Base-by-base conservation (phyloP, 169 alveolate species). In the Babesia ovata region DNA sequence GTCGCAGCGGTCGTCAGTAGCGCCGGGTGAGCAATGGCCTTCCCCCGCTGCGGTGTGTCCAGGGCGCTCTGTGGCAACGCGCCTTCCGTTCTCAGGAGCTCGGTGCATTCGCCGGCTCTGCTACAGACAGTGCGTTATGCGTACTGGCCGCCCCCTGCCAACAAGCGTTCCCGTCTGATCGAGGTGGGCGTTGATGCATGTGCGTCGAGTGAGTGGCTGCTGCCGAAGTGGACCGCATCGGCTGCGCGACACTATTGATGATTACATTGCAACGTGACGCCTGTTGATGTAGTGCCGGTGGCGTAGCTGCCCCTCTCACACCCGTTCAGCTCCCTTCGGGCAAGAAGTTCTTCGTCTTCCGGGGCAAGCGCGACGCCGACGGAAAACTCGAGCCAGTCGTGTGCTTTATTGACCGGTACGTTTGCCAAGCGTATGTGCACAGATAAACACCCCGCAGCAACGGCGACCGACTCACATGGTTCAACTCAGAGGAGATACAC, bases 321-420 rank as follows among this genome's bases (percentile, higher is more conserved):
- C 13, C 14, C 44, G 16, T 53, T 39, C 36, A 89, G 94, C 78
- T 85, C 26, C 94, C 94, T 21, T 89, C 94, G 19, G 94, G 94
- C 10, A 89, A 89, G 83, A 85, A 76, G 58, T 72, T 87, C 67
- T 89, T 89, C 53, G 91, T 89, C 46, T 89, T 89, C 67, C 58
- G 84, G 45, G 92, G 94, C n/a, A 89, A 89, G 62, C 85, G 94
- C 45, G 94, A 89, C 48, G 91, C 85, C 48, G 94, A 89, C 75
- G 94, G 94, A 19, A 89, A 89, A 79, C 77, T 86, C 22, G 94
- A 89, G 44, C 94, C 94, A 9, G 91, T 86, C n/a, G 71, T 89
- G 9, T 85, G 92, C 63, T 89, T 89, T 67, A 89, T 86, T 42
- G 94, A 89, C 79, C 70, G 83, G 94, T 89, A 70, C 24, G 84